These are phyloP conservation scores for Excoecaria agallocha DNA, from an alignment of 345 rosid species.

Conservation along the genomic window DNA sequence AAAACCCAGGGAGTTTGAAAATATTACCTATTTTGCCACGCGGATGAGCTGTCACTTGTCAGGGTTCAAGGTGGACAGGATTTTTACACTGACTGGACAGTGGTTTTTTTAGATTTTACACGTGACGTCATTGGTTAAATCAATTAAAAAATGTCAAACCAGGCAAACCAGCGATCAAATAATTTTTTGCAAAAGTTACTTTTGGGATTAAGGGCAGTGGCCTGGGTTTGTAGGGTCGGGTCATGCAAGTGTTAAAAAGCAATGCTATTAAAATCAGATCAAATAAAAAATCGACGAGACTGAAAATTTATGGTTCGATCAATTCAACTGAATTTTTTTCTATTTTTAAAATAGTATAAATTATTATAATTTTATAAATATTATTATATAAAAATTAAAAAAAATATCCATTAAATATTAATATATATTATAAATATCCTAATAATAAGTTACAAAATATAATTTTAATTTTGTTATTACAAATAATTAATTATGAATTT, in stretches of 20 bases:
- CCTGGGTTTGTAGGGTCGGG: not conserved
- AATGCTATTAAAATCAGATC: no score
- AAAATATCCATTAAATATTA: no score
- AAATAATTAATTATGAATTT: no score
- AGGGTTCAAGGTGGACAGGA: not conserved
- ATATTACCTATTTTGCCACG: conserved; percentile 27
- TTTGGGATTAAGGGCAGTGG: not conserved
- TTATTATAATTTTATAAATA: no score
- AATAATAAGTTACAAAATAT: no score
- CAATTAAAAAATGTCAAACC: not conserved
- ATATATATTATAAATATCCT: no score
- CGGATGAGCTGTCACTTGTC: conserved; percentile 9
- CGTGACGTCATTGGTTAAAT: conserved; percentile 5
- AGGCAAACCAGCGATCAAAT: not conserved
- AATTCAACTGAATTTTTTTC: no score
- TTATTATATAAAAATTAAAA: no score
- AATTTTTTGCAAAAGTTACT: not conserved
- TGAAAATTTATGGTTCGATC: no score
- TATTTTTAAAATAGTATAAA: no score
- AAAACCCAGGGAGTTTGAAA: not conserved
- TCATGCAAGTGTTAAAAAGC: not conserved
- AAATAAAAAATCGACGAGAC: no score
- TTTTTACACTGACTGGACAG: not conserved
- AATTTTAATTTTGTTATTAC: no score
- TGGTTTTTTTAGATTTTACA: not conserved